Percentiles rank a stretch among this genome's conserved stretches.
Evolutionary conservation across 2,329 filamentous ascomycete genomes (phyloP).

Genomic region (Kalmusia sp.): DNA sequence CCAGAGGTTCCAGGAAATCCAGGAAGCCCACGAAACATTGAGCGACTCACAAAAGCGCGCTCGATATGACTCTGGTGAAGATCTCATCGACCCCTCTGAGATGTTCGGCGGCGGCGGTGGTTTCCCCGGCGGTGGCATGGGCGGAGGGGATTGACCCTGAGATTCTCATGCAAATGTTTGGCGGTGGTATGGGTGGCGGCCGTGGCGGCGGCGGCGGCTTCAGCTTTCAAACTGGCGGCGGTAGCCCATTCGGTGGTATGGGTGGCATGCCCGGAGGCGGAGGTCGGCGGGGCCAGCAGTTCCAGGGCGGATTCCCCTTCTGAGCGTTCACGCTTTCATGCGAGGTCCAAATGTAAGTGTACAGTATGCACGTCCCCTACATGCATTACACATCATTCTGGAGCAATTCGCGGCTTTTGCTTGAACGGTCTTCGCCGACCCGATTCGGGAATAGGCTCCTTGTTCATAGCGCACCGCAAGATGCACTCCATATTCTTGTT

Average conservation of each 20-base stretch:
- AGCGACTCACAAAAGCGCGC: conserved; percentile 85
- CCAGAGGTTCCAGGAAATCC: conserved; percentile 95
- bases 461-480: conserved; percentile 2
- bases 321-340: conserved; percentile 11
- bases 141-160: conserved; percentile 41
- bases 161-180: conserved; percentile 15
- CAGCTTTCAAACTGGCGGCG: conserved; percentile 50
- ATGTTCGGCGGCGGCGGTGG: conserved; percentile 73
- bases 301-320: conserved; percentile 41
- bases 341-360: background rate
- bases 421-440: too few relatives aligned
- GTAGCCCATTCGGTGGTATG: conserved; percentile 44
- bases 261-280: conserved; percentile 41
- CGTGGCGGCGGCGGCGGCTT: conserved; percentile 59
- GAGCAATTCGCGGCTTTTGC: too few relatives aligned
- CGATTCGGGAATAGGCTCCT: too few relatives aligned
- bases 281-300: conserved; percentile 39
- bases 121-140: conserved; percentile 31
- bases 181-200: conserved; percentile 58
- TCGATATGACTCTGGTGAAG: conserved; percentile 89
- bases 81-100: conserved; percentile 85
- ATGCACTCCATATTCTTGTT: background rate
- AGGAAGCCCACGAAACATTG: conserved; percentile 94
- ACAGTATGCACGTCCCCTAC: background rate
- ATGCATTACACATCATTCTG: background rate